These are phyloP conservation scores for Inonotus obliquus DNA, from an alignment of 1,284 basidiomycete genomes.

Conservation along the genomic window DNA sequence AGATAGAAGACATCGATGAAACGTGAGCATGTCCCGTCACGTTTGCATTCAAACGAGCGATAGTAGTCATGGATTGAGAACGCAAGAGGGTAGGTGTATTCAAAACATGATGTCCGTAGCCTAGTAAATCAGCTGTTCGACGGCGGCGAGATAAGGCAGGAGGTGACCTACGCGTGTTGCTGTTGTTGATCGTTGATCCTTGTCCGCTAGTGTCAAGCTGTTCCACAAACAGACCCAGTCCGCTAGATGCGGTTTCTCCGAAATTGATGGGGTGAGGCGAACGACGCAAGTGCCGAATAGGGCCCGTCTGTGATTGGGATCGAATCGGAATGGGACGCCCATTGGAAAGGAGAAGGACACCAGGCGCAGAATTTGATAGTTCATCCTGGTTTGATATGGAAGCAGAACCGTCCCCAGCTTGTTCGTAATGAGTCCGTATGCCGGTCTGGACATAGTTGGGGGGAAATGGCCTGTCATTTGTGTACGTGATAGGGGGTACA, in stretches of 20 bases:
- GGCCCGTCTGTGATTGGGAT: not conserved
- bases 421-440: not conserved
- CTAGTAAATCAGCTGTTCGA: constrained; percentile 18
- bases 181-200: not conserved
- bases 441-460: not conserved
- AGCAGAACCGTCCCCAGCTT: not conserved
- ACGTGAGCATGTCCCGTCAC: not conserved
- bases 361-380: not conserved
- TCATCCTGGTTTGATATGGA: not conserved
- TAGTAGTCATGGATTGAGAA: not conserved
- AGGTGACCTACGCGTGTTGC: constrained; percentile 15
- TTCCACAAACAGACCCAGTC: not conserved
- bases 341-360: not conserved
- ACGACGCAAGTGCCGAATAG: not conserved
- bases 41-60: not conserved
- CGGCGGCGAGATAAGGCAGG: not conserved
- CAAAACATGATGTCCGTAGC: not conserved
- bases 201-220: not conserved
- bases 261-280: not conserved
- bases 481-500: too few species aligned
- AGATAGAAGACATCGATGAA: not conserved
- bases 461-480: not conserved
- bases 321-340: not conserved
- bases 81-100: not conserved
- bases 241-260: not conserved